Evolutionary conservation across 2,329 filamentous ascomycete genomes (phyloP), one percentile per base, ranked within the genome.

Genomic region (Xylaria sp.): DNA sequence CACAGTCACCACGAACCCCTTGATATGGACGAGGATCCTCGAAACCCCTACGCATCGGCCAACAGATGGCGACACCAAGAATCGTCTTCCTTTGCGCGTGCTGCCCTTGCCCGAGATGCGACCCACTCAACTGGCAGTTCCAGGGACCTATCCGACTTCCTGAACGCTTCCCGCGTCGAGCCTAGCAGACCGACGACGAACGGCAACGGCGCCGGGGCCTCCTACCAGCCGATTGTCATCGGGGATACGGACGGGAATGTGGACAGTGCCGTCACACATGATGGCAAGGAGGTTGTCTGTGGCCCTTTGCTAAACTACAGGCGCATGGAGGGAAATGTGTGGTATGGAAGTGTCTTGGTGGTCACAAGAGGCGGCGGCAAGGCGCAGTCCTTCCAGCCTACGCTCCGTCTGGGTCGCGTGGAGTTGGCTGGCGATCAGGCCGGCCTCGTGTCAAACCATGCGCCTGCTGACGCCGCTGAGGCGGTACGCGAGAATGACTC

Each of bases 281-380:
- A 87, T 57, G 85, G 85, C 54, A 85, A 82, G 75, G 88, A 92
- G 69, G 85, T 94, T 32, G 83, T 91, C 14, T 90, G 88, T 73
- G 92, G 92, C 0, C 92, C 92, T 21, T 82, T 95, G 71, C 81
- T 95, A 70, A 95, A 95, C 81, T 95, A 94, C 79, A 86, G 90
- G 71, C 87, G 88, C 75, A 94, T 92, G 88, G 88, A 90, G 74
- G 86, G 85, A 32, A 83, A 83, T 47, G 82, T 81, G 48, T 98
- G 95, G 94, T 85, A 92, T 74, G 94, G 95, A 66, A 97, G 93
- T 78, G 92, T 97, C 7, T 82, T 98, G 74, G 83, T 98, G 58
- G 93, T 98, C 61, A 92, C 91, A 17, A 89, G 86, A 60, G 92
- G 93, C 4, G 92, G 92, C 27, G 89, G 86, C 67, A 81, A 88